Conservation (phyloP, 306 rosid species). For the Malus domestica region DNA sequence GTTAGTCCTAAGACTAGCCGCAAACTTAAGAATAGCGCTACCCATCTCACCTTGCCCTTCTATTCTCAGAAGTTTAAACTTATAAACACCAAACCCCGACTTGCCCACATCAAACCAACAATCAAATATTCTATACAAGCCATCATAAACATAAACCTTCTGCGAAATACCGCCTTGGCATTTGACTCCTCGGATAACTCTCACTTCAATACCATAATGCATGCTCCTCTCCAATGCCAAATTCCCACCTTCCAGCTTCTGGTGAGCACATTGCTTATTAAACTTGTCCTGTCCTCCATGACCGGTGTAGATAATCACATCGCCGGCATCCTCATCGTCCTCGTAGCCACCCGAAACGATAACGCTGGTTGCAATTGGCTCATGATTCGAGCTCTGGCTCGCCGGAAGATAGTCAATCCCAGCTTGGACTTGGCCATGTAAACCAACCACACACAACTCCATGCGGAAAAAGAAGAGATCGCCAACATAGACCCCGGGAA, state of each 20-base stretch:
- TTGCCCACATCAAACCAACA: slow-evolving; percentile 93
- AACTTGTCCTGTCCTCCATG: slow-evolving; percentile 92
- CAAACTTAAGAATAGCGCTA: slow-evolving; percentile 51
- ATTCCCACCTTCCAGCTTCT: slow-evolving; percentile 88
- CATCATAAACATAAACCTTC: slow-evolving; percentile 89
- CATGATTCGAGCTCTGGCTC: slow-evolving; percentile 78
- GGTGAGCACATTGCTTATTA: slow-evolving; percentile 60
- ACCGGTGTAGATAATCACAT: slow-evolving; percentile 76
- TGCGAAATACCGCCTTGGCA: slow-evolving; percentile 36
- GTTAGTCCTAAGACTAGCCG: slow-evolving; percentile 41
- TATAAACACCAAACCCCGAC: slow-evolving; percentile 89
- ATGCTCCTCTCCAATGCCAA: slow-evolving; percentile 91
- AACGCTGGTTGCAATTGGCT: slow-evolving; percentile 88
- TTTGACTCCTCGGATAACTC: slow-evolving; percentile 76
- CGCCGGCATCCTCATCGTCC: slow-evolving; percentile 81
- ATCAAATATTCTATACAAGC: slow-evolving; percentile 64
- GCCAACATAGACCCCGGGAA: slow-evolving; percentile 80
- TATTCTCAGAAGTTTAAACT: slow-evolving; percentile 69
- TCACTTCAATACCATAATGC: slow-evolving; percentile 88
- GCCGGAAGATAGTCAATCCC: slow-evolving; percentile 87
- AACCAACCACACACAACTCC: slow-evolving; percentile 82
- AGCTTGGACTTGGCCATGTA: slow-evolving; percentile 87
- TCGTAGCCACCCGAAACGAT: slow-evolving; percentile 93
- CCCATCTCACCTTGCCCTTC: slow-evolving; percentile 93
- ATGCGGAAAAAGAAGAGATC: slow-evolving; percentile 76